These are phyloP conservation scores for Coemansia nantahalensis DNA, from an alignment of 192 early-diverging fungal genomes.

Conservation along the genomic window DNA sequence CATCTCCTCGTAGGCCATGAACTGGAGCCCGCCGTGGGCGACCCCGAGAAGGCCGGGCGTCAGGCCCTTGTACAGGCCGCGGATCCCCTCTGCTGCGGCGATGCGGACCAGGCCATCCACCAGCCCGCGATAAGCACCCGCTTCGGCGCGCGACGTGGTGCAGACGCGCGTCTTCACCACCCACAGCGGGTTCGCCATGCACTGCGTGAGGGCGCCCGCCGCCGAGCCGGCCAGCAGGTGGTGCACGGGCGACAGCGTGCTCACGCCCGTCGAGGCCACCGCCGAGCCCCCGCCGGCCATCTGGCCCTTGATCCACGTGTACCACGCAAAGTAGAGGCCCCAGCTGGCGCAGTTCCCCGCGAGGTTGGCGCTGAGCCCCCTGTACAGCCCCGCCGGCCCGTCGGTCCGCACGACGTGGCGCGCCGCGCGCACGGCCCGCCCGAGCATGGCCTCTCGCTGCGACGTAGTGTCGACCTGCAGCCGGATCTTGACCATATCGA, in stretches of 20 bases:
- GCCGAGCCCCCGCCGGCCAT: slow-evolving; percentile 43
- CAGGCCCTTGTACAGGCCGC: slow-evolving; percentile 78
- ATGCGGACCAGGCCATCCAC: slow-evolving; percentile 61
- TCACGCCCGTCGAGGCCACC: slow-evolving; percentile 46
- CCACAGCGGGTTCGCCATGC: slow-evolving; percentile 79
- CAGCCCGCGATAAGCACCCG: slow-evolving; percentile 65
- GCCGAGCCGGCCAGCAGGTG: slow-evolving; percentile 77
- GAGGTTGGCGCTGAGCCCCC: slow-evolving; percentile 87
- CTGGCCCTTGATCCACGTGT: slow-evolving; percentile 53
- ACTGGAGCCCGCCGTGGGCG: slow-evolving; percentile 96
- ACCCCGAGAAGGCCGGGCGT: slow-evolving; percentile 88
- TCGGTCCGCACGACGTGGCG: slow-evolving; percentile 57
- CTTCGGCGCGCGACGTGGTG: slow-evolving; percentile 58
- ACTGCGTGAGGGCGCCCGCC: slow-evolving; percentile 71
- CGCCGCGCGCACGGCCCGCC: slow-evolving; percentile 66
- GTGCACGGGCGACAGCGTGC: slow-evolving; percentile 67
- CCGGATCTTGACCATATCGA: slow-evolving; percentile 93
- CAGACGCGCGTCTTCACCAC: slow-evolving; percentile 84
- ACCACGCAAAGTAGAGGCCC: slow-evolving; percentile 98
- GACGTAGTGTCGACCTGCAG: slow-evolving; percentile 74
- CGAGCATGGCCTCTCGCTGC: slow-evolving; percentile 54
- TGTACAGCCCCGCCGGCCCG: slow-evolving; percentile 77
- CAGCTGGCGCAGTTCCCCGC: slow-evolving; percentile 88
- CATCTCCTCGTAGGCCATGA: slow-evolving; percentile 98
- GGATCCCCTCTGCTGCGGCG: slow-evolving; percentile 63